Percentiles rank a stretch among this genome's conserved stretches.
phyloP scores from a whole-genome alignment of 495 filamentous ascomycete species.

The Chaetomidium leptoderma region DNA sequence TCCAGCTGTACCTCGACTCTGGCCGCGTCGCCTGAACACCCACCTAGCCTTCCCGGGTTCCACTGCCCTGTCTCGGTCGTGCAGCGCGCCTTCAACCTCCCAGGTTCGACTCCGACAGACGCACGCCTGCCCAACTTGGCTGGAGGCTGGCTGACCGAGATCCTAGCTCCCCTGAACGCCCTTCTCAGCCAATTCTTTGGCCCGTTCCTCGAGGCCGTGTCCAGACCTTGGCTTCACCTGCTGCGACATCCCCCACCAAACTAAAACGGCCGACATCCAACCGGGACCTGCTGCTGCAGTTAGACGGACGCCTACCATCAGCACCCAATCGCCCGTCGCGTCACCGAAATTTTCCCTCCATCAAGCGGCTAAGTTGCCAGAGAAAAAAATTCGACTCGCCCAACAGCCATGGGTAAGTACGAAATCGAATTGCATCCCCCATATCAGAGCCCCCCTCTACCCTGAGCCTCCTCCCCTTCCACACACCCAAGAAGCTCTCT shows the following conservation, averaged over 20 bases:
- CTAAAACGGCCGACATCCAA: constrained; percentile 19
- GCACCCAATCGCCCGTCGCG: constrained; percentile 35
- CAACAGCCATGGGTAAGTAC: constrained; percentile 45
- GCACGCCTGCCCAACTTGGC: constrained; percentile 30
- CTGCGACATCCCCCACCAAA: constrained; percentile 21
- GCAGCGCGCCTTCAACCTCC: constrained; percentile 24
- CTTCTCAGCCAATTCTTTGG: constrained; percentile 19
- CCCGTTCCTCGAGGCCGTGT: constrained; percentile 28
- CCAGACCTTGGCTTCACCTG: constrained; percentile 27
- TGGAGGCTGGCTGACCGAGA: constrained; percentile 19
- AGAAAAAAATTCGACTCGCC: constrained; percentile 32
- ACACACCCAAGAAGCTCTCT: not conserved
- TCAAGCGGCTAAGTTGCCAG: constrained; percentile 43
- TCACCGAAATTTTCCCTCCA: constrained; percentile 31
- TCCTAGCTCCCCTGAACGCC: constrained; percentile 11
- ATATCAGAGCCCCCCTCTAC: constrained; percentile 1
- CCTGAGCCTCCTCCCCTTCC: not conserved
- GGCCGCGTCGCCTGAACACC: constrained; percentile 18
- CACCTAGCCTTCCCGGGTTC: constrained; percentile 7
- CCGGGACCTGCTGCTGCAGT: constrained; percentile 24
- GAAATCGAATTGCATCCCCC: constrained; percentile 26
- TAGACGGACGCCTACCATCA: constrained; percentile 25
- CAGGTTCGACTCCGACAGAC: constrained; percentile 23
- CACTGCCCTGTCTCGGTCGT: constrained; percentile 30
- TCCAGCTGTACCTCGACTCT: constrained; percentile 21